Percentiles rank a stretch among this genome's conserved stretches.
Evolutionary conservation across 257 asterid species (phyloP).

Genomic region (Parsonsia alboflavescens): DNA sequence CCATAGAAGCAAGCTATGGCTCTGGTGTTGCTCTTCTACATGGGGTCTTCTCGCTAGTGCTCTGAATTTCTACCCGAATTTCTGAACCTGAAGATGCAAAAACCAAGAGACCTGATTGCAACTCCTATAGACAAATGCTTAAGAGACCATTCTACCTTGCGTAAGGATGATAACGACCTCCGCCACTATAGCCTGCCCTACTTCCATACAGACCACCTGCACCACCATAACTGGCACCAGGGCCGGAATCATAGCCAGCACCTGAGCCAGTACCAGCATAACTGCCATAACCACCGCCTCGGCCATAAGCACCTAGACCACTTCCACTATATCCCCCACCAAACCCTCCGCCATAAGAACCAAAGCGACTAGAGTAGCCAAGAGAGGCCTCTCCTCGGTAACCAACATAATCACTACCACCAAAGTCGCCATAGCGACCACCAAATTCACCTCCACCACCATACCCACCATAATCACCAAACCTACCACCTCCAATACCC

Average conservation of each 20-base stretch:
- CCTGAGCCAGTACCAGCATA: slow-evolving; percentile 54
- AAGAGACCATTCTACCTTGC: slow-evolving; percentile 67
- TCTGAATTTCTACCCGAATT: slow-evolving; percentile 43
- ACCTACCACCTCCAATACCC: slow-evolving; percentile 72
- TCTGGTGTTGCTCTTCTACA: slow-evolving; percentile 50
- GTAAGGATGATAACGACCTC: slow-evolving; percentile 93
- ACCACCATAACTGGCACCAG: slow-evolving; percentile 67
- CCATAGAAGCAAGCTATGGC: slow-evolving; percentile 35
- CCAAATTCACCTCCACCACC: slow-evolving; percentile 67
- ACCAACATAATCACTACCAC: slow-evolving; percentile 64
- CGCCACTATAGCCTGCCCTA: slow-evolving; percentile 91
- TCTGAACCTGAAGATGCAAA: slow-evolving; percentile 46
- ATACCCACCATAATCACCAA: slow-evolving; percentile 72
- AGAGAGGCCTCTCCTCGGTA: slow-evolving; percentile 74
- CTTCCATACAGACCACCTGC: slow-evolving; percentile 82
- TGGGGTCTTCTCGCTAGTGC: slow-evolving; percentile 55
- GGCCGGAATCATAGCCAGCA: slow-evolving; percentile 77
- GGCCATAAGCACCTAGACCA: slow-evolving; percentile 77
- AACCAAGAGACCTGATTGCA: slow-evolving; percentile 49
- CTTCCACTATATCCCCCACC: slow-evolving; percentile 67
- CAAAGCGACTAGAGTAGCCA: slow-evolving; percentile 70
- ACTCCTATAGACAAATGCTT: slow-evolving; percentile 58
- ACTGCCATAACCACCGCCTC: slow-evolving; percentile 57
- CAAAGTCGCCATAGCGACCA: slow-evolving; percentile 77
- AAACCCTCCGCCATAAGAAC: slow-evolving; percentile 69